phyloP scores from a whole-genome alignment of 225 moss, liverwort and hornwort species.

The Lunularia cruciata region DNA sequence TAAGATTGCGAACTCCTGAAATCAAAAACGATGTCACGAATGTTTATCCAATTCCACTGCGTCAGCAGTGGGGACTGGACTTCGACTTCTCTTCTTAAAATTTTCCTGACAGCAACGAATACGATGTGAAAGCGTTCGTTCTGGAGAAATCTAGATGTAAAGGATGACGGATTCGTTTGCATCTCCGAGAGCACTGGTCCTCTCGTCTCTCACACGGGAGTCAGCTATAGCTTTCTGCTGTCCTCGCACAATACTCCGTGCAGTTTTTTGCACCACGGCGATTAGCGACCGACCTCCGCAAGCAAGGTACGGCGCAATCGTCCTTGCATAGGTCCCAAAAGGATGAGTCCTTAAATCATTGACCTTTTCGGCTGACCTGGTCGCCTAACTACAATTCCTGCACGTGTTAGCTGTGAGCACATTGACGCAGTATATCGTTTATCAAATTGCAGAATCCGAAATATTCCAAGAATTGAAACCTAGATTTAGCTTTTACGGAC shows the following conservation, averaged over 20 bases:
- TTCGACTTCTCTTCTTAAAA: not conserved
- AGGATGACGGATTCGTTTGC: not conserved
- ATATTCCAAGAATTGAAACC: not conserved
- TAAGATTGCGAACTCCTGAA: not conserved
- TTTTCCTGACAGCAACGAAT: not conserved
- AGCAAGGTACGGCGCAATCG: not conserved
- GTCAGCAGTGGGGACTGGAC: not conserved
- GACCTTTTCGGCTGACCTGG: not conserved
- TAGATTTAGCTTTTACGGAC: not conserved
- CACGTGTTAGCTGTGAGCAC: not conserved
- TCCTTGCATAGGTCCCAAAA: too few relatives aligned
- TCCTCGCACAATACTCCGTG: not conserved
- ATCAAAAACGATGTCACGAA: not conserved
- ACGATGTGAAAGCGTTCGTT: not conserved
- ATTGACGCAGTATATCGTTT: not conserved
- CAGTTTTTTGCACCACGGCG: not conserved
- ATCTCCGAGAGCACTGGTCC: slow-evolving; percentile 6
- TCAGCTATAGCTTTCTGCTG: not conserved
- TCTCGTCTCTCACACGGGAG: not conserved
- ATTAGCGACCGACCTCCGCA: not conserved
- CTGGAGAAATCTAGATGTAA: not conserved
- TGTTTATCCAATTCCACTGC: not conserved
- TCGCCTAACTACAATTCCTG: not conserved
- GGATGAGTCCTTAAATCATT: not conserved
- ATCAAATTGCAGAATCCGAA: not conserved